Evolutionary conservation across 192 early-diverging fungal species (phyloP), one percentile per base, ranked within the genome.

Genomic region (Coemansia sp.): DNA sequence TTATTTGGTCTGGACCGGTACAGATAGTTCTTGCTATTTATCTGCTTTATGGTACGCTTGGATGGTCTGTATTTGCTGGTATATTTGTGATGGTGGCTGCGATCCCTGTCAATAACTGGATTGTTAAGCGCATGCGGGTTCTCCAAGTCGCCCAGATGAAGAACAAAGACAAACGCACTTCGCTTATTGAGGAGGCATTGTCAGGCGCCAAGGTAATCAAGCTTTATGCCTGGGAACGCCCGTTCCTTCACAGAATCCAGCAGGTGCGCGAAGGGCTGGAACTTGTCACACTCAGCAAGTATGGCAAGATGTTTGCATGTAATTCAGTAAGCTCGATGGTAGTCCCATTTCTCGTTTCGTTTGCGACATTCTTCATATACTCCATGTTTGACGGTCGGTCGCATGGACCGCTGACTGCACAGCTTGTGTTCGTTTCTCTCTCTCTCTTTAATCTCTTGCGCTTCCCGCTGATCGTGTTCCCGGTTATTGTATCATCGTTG

Each of bases 121-220:
- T 95, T 16, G 88, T 88, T 8, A 84, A 72, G 13, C 79, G 63
- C 26, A 89, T 91, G 76, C 86, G 91, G 23, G 84, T 51, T 20
- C 77, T 92, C 29, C 90, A 94, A 67, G 88, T 89, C 66, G 68
- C 64, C 23, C 94, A 94, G 71, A 97, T 97, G 95, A 75, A 67
- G 56, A 92, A 92, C 85, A 94, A 94, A 58, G 93, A 94, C 65
- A 46, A 52, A 10, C 77, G 91, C 30, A 89, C 86, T 18, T 89
- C 85, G 69, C 61, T 92, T 49, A 92, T 92, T 84, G 77, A 95
- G 73, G 96, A 98, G 80, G 69, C 92, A 12, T 69, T 98, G 66
- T 91, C 89, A 55, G 96, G 94, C 33, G 94, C 95, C 64, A 92
- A 92, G 67, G 93, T 98, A 20, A 95, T 98, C 84, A 98, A 96